Percentiles rank a stretch among this genome's conserved stretches.
phyloP scores from a whole-genome alignment of 2,329 filamentous ascomycete genomes.

The Leptosphaerulina australis region DNA sequence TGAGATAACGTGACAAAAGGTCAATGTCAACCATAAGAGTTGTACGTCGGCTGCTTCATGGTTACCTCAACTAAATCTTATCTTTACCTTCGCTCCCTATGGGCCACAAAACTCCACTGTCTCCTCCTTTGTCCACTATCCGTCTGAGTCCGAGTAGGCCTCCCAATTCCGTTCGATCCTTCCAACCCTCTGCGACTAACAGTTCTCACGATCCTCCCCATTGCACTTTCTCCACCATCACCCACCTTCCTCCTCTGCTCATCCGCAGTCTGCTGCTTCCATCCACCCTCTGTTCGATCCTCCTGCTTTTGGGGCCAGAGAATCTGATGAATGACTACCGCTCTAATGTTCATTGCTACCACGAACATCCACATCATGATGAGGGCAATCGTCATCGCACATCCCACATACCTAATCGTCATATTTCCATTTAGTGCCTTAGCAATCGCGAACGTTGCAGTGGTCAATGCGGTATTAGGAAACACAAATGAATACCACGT shows the following conservation, averaged over 20 bases:
- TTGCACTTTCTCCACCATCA: slow-evolving; percentile 27
- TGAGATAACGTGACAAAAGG: too few relatives aligned
- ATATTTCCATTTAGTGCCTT: slow-evolving; percentile 54
- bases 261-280: slow-evolving; percentile 47
- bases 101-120: slow-evolving; percentile 23
- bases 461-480: slow-evolving; percentile 75
- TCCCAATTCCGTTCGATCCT: slow-evolving; percentile 1
- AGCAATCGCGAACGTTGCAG: slow-evolving; percentile 74
- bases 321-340: slow-evolving; percentile 70
- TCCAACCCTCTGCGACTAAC: slow-evolving; percentile 28
- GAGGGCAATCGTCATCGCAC: slow-evolving; percentile 68
- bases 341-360: slow-evolving; percentile 71
- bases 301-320: slow-evolving; percentile 77
- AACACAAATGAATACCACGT: slow-evolving; percentile 86
- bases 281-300: slow-evolving; percentile 67
- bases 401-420: slow-evolving; percentile 70
- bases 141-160: slow-evolving; percentile 17
- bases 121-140: slow-evolving; percentile 23
- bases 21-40: too few relatives aligned
- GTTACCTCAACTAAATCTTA: too few relatives aligned
- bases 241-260: slow-evolving; percentile 34
- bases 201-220: slow-evolving; percentile 28
- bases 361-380: slow-evolving; percentile 72
- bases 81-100: neutral
- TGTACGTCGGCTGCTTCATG: too few relatives aligned